Conservation (phyloP, 306 rosid species). For the peach (Prunus persica) region DNA sequence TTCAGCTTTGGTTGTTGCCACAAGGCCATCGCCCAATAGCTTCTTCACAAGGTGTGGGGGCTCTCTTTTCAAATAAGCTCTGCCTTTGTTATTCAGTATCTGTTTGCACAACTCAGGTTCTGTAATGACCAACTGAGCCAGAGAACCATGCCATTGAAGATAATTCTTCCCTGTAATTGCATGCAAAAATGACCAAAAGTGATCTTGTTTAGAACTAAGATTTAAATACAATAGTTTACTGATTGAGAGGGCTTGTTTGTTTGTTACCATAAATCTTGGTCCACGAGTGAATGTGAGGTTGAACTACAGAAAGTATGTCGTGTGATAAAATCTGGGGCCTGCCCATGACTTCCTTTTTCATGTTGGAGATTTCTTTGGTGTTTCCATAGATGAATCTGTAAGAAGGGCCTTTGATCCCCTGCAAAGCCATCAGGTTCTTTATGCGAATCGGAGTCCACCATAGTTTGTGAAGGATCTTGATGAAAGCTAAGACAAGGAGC, state of each 20-base stretch:
- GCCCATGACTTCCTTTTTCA: neutral
- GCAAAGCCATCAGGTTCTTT: neutral
- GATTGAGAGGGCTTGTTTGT: neutral
- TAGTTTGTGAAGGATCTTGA: neutral
- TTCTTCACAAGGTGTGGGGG: neutral
- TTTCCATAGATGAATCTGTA: neutral
- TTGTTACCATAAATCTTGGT: neutral
- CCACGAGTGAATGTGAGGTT: constrained; percentile 2
- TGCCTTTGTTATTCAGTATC: neutral
- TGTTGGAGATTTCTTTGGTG: neutral
- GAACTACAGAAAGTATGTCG: neutral
- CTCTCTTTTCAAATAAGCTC: neutral
- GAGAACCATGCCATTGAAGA: constrained; percentile 1
- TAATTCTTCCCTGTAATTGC: neutral
- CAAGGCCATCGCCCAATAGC: neutral
- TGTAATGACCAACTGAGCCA: neutral
- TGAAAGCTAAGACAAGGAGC: neutral
- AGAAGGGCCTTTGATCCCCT: constrained; percentile 8
- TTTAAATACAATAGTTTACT: no score
- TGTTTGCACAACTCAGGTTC: neutral
- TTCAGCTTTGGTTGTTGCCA: neutral
- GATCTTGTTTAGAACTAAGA: no score
- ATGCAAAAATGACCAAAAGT: neutral
- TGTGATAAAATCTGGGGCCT: neutral
- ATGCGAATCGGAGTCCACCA: constrained; percentile 3